phyloP scores from a whole-genome alignment of 2,329 filamentous ascomycete genomes.

The Nothopassalora personata region DNA sequence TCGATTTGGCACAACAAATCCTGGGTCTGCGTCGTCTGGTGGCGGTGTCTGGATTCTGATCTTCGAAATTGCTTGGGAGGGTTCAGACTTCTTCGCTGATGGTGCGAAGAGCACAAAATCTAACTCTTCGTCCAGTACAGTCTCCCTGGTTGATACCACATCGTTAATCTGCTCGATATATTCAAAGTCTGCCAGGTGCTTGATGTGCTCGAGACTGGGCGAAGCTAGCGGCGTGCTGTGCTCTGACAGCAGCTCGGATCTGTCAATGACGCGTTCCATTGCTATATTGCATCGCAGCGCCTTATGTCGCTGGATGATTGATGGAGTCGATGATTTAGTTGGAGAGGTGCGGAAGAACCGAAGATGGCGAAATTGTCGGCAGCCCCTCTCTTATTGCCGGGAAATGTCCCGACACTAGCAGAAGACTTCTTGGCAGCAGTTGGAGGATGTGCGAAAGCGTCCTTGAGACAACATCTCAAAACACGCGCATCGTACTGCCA shows the following conservation, averaged over 20 bases:
- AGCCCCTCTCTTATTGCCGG: no score
- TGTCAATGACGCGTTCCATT: constrained; percentile 19
- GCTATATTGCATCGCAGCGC: background rate
- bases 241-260: constrained; percentile 17
- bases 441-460: no score
- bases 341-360: background rate
- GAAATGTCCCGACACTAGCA: no score
- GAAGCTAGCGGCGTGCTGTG: constrained; percentile 10
- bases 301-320: background rate
- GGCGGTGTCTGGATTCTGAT: constrained; percentile 22
- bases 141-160: background rate
- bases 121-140: constrained; percentile 11
- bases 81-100: background rate
- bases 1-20: constrained; percentile 14
- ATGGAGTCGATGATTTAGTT: background rate
- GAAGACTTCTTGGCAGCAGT: no score
- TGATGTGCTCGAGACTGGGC: constrained; percentile 6
- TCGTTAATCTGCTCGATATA: constrained; percentile 11
- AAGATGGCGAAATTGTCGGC: no score
- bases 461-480: no score
- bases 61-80: constrained; percentile 9
- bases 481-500: no score
- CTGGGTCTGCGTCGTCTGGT: constrained; percentile 8
- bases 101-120: constrained; percentile 21
- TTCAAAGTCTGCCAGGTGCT: constrained; percentile 12